These are phyloP conservation scores for Polyporus tsugae DNA, from an alignment of 1,284 basidiomycete genomes.

Conservation along the genomic window DNA sequence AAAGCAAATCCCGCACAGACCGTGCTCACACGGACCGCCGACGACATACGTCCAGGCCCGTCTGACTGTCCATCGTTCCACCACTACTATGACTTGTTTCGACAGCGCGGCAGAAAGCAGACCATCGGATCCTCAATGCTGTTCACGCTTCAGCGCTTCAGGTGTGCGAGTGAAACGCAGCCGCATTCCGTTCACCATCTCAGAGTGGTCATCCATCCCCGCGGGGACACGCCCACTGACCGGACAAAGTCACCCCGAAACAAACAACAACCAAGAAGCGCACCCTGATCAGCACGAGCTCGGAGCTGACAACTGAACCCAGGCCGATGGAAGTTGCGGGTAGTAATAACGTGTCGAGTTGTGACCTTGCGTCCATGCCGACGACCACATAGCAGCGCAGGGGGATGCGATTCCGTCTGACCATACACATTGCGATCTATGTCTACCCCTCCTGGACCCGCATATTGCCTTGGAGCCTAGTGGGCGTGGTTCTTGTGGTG, in stretches of 20 bases:
- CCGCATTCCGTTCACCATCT: not conserved
- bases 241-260: not conserved
- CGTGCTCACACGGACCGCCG: not conserved
- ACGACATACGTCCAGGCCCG: not conserved
- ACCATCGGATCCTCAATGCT: not conserved
- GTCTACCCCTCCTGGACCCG: slow-evolving; percentile 22
- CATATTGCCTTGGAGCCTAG: slow-evolving; percentile 44
- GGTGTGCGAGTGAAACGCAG: not conserved
- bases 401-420: slow-evolving; percentile 19
- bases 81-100: not conserved
- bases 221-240: not conserved
- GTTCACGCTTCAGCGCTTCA: not conserved
- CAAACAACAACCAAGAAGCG: not conserved
- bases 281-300: not conserved
- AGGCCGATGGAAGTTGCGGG: not conserved
- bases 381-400: not conserved
- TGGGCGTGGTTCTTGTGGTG: slow-evolving; percentile 91
- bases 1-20: not conserved
- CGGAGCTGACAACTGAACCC: not conserved
- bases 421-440: slow-evolving; percentile 28
- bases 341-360: not conserved
- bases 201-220: not conserved
- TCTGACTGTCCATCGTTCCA: not conserved
- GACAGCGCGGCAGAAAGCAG: not conserved
- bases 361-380: not conserved